Conservation (phyloP, 192 early-diverging fungal genomes). For the Coemansia biformis region DNA sequence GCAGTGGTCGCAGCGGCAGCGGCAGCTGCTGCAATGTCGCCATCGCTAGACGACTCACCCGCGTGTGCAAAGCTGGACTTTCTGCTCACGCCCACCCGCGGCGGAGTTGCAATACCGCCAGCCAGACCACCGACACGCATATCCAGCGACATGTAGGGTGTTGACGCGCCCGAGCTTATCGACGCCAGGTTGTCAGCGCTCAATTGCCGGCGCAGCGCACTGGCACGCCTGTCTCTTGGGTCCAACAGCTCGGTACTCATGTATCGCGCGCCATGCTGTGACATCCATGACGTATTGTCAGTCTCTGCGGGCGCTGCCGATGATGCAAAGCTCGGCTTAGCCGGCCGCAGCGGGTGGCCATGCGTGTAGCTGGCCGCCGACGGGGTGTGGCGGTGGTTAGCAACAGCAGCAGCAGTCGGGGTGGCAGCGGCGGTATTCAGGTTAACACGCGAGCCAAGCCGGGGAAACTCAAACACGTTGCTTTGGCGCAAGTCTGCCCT, state of each 20-base stretch:
- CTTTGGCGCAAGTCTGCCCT: no score
- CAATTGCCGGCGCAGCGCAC: slow-evolving; percentile 32
- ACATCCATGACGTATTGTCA: no score
- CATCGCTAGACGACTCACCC: not conserved
- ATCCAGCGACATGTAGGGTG: slow-evolving; percentile 3
- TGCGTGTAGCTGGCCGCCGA: not conserved
- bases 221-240: slow-evolving; percentile 40
- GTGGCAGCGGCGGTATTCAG: no score
- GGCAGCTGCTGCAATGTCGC: no score
- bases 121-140: not conserved
- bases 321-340: not conserved
- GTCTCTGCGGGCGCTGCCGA: no score
- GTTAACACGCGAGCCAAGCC: no score
- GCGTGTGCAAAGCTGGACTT: no score
- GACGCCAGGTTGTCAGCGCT: slow-evolving; percentile 23
- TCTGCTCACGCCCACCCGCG: no score
- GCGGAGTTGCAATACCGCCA: not conserved
- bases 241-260: no score
- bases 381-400: not conserved
- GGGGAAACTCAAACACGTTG: not conserved
- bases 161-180: no score
- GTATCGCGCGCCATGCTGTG: no score
- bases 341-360: not conserved
- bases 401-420: no score
- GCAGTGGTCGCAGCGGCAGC: slow-evolving; percentile 1